phyloP scores from a whole-genome alignment of 2,329 filamentous ascomycete species.

The Aspergillus calidoustus region DNA sequence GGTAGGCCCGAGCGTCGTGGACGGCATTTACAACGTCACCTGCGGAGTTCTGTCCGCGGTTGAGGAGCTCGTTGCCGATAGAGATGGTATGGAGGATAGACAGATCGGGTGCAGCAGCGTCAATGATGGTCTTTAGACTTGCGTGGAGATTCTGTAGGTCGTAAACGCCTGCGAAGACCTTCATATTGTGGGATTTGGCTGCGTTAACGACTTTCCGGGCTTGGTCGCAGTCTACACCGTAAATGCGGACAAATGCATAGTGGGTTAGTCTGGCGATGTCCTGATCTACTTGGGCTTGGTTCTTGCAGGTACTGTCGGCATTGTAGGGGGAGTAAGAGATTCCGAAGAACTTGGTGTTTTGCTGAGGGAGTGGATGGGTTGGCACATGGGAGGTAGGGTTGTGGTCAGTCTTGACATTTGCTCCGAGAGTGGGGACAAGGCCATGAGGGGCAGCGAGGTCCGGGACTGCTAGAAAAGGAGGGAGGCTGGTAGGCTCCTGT shows the following conservation, averaged over 20 bases:
- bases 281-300: constrained; percentile 61
- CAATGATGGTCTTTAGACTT: constrained; percentile 66
- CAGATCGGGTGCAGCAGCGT: constrained; percentile 69
- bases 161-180: constrained; percentile 77
- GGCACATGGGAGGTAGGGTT: constrained; percentile 16
- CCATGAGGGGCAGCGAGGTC: background rate
- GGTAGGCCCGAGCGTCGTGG: constrained; percentile 58
- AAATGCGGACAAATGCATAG: constrained; percentile 73
- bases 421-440: constrained; percentile 9
- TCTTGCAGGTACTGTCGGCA: constrained; percentile 67
- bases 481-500: constrained; percentile 4
- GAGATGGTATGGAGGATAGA: constrained; percentile 69
- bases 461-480: constrained; percentile 13
- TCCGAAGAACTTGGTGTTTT: constrained; percentile 43
- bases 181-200: constrained; percentile 67
- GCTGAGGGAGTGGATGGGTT: constrained; percentile 6
- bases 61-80: constrained; percentile 82
- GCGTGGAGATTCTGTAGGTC: constrained; percentile 60
- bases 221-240: constrained; percentile 80
- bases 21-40: constrained; percentile 62
- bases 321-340: constrained; percentile 65
- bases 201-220: constrained; percentile 65
- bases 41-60: constrained; percentile 61
- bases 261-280: constrained; percentile 65
- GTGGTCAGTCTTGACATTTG: background rate